Percentiles rank a stretch among this genome's conserved stretches.
Evolutionary conservation across 2,329 filamentous ascomycete species (phyloP).

Genomic region (Phyllosticta citriasiana): DNA sequence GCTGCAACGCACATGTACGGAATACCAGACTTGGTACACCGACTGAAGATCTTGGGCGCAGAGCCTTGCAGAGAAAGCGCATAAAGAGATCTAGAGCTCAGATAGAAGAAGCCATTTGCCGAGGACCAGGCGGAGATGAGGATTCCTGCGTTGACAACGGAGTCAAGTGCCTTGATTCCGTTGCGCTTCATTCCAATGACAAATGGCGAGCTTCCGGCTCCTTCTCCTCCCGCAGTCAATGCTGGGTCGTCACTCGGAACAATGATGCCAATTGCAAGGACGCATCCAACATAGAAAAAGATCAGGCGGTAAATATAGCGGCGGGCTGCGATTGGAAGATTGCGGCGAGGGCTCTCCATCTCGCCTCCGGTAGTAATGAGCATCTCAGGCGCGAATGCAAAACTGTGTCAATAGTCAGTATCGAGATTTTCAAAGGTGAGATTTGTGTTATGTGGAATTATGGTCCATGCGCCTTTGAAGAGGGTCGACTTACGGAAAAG

Average conservation of each 20-base stretch:
- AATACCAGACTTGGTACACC: conserved; percentile 50
- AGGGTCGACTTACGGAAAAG: conserved; percentile 31
- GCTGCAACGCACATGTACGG: conserved; percentile 39
- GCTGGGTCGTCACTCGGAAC: conserved; percentile 43
- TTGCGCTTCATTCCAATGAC: conserved; percentile 41
- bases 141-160: conserved; percentile 59
- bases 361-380: conserved; percentile 49
- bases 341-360: conserved; percentile 47
- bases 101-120: conserved; percentile 46
- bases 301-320: conserved; percentile 53
- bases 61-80: conserved; percentile 52
- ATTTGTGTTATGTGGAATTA: not conserved
- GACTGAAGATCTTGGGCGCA: conserved; percentile 51
- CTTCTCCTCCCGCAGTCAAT: conserved; percentile 43
- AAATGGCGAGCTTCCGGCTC: conserved; percentile 43
- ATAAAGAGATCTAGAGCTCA: conserved; percentile 43
- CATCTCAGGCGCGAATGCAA: conserved; percentile 32
- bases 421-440: not conserved
- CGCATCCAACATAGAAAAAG: conserved; percentile 49
- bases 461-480: not conserved
- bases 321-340: conserved; percentile 49
- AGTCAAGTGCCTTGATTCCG: conserved; percentile 47
- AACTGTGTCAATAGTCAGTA: conserved; percentile 8
- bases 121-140: conserved; percentile 56
- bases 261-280: conserved; percentile 52